Base-by-base conservation (phyloP, 495 filamentous ascomycete species). In the Ascobolus immersus region DNA sequence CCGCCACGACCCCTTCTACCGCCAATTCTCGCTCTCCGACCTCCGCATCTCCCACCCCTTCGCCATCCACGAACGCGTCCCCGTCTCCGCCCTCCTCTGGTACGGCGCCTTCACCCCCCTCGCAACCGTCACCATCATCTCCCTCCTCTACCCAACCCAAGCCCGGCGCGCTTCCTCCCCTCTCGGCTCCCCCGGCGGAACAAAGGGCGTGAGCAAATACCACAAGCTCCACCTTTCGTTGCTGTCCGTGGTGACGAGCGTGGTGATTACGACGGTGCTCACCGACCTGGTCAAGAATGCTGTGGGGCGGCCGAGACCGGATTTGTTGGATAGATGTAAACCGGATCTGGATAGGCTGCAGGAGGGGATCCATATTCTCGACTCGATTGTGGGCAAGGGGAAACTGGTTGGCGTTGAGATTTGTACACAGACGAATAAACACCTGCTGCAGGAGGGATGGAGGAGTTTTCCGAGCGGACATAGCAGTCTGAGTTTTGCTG, bases 201-300 rank as follows among this genome's bases (percentile, higher is more conserved):
- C 7, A 25, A n/a, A 31, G 17, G n/a, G n/a, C n/a, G n/a, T n/a
- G n/a, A 31, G 17, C 4, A 48, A 48, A 20, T 22, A 39, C 18
- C 80, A 93, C 54, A 86, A 90, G 48, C 61, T 72, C 21, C 89
- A 94, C 47, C 79, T 82, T 39, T 73, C 79, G 0, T 47, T 86
- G 19, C 66, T 99, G 3, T 77, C 78, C 4, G 63, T 94, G 21
- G 52, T 70, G 12, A 76, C 80, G 36, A 64, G 74, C 32, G 48
- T 93, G 13, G 62, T 79, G 51, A 60, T 93, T 13, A 73, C 78
- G 2, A 61, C 65, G 2, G 71, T 92, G 50, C 57, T 94, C 7
- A 93, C 89, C 33, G 89, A 94, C 44, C 55, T 84, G 0, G 60
- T 94, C 38, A 99, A 99, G 47, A 93, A 94, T 49, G 64, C 70